These are phyloP conservation scores for Geotrichum cucujoidarum DNA, from an alignment of 1,139 yeast species.

Conservation along the genomic window DNA sequence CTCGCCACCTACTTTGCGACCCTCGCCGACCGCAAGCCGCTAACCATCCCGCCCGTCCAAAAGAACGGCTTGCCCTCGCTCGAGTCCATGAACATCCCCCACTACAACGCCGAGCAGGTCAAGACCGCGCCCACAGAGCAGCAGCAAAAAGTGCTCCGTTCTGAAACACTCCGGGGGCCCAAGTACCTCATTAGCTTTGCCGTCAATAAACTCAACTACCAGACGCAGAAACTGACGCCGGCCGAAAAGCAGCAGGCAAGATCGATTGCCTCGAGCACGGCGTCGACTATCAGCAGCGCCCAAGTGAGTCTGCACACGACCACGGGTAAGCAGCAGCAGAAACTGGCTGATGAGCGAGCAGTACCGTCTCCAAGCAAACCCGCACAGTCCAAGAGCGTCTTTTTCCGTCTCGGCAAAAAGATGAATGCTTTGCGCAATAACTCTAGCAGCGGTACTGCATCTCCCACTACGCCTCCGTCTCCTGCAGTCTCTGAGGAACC, in stretches of 20 bases:
- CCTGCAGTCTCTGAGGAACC: neutral
- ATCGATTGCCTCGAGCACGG: neutral
- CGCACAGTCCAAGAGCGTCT: neutral
- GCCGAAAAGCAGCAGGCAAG: neutral
- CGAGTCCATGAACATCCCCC: constrained; percentile 1
- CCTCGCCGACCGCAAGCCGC: constrained; percentile 1
- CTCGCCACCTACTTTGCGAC: constrained; percentile 4
- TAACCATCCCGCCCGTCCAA: constrained; percentile 8
- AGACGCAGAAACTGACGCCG: too few species aligned
- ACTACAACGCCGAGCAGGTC: neutral
- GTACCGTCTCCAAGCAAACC: neutral
- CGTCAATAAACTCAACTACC: neutral
- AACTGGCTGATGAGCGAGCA: neutral
- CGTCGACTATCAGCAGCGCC: neutral
- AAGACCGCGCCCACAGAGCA: neutral
- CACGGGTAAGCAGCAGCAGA: neutral
- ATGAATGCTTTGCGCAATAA: neutral
- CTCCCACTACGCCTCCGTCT: constrained; percentile 1
- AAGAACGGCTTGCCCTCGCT: constrained; percentile 9
- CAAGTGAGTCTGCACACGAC: neutral
- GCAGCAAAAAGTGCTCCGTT: neutral
- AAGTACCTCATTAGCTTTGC: constrained; percentile 9
- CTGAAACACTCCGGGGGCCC: constrained; percentile 1
- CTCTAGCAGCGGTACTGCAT: neutral
- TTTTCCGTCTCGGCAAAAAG: constrained; percentile 8